These are phyloP conservation scores for Gypsophila paniculata DNA, from an alignment of 179 eudicot species.

Conservation along the genomic window DNA sequence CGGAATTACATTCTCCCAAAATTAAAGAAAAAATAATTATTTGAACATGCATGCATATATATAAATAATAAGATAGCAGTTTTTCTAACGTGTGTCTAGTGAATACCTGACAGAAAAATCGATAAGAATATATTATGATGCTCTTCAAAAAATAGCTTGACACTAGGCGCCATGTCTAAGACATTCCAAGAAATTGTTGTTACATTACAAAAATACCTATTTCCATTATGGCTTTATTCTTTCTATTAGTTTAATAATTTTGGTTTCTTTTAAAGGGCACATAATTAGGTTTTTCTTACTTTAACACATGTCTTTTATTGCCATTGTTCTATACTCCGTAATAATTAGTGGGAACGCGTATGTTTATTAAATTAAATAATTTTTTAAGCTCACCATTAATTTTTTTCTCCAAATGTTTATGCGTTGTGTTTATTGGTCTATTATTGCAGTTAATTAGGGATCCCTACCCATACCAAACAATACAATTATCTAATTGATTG, in stretches of 20 bases:
- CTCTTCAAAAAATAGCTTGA: too few species aligned
- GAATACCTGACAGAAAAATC: too few species aligned
- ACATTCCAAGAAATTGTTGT: too few species aligned
- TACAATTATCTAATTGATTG: not conserved
- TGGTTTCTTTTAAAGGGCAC: constrained; percentile 13
- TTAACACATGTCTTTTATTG: constrained; percentile 26
- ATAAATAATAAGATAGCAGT: too few species aligned
- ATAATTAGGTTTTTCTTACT: constrained; percentile 20
- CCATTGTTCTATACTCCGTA: constrained; percentile 9
- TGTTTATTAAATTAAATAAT: too few species aligned
- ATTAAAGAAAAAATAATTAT: too few species aligned
- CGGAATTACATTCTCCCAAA: too few species aligned
- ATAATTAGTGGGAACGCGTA: constrained; percentile 3
- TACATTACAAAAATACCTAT: constrained; percentile 5
- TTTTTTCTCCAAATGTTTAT: not conserved
- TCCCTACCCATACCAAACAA: not conserved
- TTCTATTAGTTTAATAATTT: constrained; percentile 13
- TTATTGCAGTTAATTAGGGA: not conserved
- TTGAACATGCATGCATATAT: too few species aligned
- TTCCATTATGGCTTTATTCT: constrained; percentile 10
- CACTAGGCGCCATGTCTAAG: too few species aligned
- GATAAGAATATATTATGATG: too few species aligned
- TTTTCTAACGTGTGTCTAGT: too few species aligned
- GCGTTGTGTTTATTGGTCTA: not conserved
- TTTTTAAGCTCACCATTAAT: not conserved